phyloP scores from a whole-genome alignment of 2,329 filamentous ascomycete species.

The Pyrenophora seminiperda region DNA sequence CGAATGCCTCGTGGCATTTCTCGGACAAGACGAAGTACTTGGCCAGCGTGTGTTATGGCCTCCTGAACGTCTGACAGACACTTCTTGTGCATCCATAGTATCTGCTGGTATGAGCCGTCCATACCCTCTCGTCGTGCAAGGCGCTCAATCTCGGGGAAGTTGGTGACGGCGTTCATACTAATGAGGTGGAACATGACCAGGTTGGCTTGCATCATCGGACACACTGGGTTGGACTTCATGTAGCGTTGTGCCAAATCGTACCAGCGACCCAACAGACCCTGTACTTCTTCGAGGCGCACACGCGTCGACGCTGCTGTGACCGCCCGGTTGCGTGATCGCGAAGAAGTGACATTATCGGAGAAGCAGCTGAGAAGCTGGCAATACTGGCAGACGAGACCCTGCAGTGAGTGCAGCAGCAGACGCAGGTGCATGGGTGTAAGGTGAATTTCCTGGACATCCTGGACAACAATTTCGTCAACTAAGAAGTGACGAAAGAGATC shows the following conservation, averaged over 20 bases:
- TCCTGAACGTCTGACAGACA: constrained; percentile 69
- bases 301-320: constrained; percentile 66
- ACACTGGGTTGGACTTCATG: constrained; percentile 61
- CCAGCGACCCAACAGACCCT: constrained; percentile 68
- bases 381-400: constrained; percentile 67
- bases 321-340: constrained; percentile 54
- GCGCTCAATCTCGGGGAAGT: constrained; percentile 70
- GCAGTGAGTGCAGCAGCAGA: constrained; percentile 71
- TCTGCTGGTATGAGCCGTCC: constrained; percentile 61
- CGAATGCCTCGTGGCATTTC: constrained; percentile 64
- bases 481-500: constrained; percentile 72
- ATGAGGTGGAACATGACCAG: constrained; percentile 73
- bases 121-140: constrained; percentile 66
- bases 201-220: constrained; percentile 67
- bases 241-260: constrained; percentile 66
- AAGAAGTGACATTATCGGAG: constrained; percentile 57
- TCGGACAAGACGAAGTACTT: constrained; percentile 66
- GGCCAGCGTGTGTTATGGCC: constrained; percentile 69
- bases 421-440: constrained; percentile 65
- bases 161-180: constrained; percentile 69
- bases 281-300: constrained; percentile 66
- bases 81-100: constrained; percentile 62
- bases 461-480: constrained; percentile 63
- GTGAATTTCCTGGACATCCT: constrained; percentile 53
- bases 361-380: constrained; percentile 70